phyloP scores from a whole-genome alignment of 805 yeast species.

The Yarrowia sp. region DNA sequence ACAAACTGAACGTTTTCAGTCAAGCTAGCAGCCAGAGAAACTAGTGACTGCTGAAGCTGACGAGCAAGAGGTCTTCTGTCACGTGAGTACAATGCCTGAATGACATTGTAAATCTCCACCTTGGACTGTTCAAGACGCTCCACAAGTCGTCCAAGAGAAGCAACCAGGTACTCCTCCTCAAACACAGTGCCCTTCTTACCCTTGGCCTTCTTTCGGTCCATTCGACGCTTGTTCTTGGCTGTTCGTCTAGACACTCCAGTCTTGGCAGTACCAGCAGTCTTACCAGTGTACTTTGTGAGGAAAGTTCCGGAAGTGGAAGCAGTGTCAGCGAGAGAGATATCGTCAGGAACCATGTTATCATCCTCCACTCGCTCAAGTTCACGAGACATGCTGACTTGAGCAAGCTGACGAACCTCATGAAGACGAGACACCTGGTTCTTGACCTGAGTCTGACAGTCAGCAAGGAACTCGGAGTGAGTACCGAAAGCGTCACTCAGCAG shows the following conservation, averaged over 20 bases:
- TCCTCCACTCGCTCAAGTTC: constrained; percentile 60
- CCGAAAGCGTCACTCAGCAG: constrained; percentile 79
- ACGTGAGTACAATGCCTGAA: constrained; percentile 75
- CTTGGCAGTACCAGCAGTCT: constrained; percentile 91
- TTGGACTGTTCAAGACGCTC: constrained; percentile 76
- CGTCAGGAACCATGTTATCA: constrained; percentile 86
- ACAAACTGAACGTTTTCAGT: constrained; percentile 69
- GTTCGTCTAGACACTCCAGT: constrained; percentile 95
- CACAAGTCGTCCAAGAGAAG: constrained; percentile 80
- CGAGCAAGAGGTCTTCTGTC: constrained; percentile 74
- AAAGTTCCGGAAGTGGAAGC: constrained; percentile 93
- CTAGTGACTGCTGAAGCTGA: constrained; percentile 68
- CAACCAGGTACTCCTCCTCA: constrained; percentile 91
- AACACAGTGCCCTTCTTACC: constrained; percentile 98
- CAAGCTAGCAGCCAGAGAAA: constrained; percentile 55
- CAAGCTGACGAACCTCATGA: constrained; percentile 80
- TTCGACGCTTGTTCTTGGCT: constrained; percentile 87
- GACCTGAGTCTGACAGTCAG: constrained; percentile 89
- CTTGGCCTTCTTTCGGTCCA: constrained; percentile 91
- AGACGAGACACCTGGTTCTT: constrained; percentile 79
- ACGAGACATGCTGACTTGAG: constrained; percentile 77
- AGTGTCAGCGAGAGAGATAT: constrained; percentile 91
- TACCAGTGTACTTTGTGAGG: constrained; percentile 94
- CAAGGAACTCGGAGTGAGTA: constrained; percentile 75
- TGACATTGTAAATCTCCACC: constrained; percentile 68